Percentiles rank a stretch among this genome's conserved stretches.
phyloP scores from a whole-genome alignment of 108 stramenopile species.

The Aurantiochytrium sp. region DNA sequence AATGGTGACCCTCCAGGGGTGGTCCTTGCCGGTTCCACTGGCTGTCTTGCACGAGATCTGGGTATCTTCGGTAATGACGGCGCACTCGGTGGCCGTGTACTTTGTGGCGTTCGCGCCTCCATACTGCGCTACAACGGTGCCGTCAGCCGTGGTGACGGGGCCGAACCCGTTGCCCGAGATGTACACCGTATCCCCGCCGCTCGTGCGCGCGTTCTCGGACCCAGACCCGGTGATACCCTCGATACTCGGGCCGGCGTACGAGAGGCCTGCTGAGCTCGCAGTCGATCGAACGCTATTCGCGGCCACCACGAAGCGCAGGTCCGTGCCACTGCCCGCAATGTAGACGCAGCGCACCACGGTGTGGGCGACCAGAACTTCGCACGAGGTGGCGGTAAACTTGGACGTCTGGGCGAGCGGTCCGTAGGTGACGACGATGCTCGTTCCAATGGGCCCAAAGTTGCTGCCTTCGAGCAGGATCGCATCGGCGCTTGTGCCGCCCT shows the following conservation, averaged over 20 bases:
- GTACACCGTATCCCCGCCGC: background rate
- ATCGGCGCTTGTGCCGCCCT: background rate
- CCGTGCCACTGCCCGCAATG: background rate
- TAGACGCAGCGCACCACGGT: background rate
- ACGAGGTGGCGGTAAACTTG: background rate
- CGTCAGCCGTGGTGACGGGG: background rate
- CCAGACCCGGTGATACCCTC: background rate
- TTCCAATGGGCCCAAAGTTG: background rate
- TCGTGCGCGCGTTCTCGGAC: background rate
- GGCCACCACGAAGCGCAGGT: background rate
- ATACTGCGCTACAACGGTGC: background rate
- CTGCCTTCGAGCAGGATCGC: background rate
- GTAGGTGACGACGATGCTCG: background rate
- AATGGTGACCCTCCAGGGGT: background rate
- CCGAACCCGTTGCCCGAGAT: background rate
- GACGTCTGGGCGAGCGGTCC: background rate
- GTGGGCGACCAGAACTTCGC: background rate
- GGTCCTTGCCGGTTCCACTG: background rate
- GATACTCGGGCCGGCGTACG: background rate
- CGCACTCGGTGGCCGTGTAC: background rate
- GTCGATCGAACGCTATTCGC: background rate
- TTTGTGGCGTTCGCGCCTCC: background rate
- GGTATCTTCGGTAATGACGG: background rate
- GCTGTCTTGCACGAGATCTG: background rate
- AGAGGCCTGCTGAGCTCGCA: background rate